These are phyloP conservation scores for Aspergillus fructus DNA, from an alignment of 2,329 filamentous ascomycete species.

Conservation along the genomic window DNA sequence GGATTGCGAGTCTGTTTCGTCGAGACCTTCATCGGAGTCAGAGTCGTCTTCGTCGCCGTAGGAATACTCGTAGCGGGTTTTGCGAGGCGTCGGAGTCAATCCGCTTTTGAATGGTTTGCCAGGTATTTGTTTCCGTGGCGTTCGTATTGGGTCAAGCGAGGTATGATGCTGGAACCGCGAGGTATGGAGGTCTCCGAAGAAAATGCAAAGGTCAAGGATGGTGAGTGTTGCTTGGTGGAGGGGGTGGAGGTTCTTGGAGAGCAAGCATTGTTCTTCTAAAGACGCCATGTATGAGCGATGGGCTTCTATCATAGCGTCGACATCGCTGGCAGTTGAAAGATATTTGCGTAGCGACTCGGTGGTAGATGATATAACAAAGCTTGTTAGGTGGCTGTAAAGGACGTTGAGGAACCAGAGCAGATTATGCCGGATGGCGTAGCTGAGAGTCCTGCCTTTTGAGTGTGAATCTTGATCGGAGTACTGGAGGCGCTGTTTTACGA, in stretches of 20 bases:
- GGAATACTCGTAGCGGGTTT: conserved; percentile 28
- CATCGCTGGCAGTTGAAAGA: conserved; percentile 64
- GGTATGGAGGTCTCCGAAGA: conserved; percentile 62
- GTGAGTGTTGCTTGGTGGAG: conserved; percentile 73
- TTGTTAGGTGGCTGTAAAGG: conserved; percentile 73
- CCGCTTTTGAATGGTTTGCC: conserved; percentile 31
- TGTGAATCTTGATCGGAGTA: conserved; percentile 20
- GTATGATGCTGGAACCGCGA: conserved; percentile 34
- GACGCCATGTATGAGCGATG: conserved; percentile 65
- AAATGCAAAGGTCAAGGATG: conserved; percentile 71
- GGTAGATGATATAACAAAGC: conserved; percentile 66
- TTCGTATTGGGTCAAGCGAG: background rate
- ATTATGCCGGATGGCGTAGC: conserved; percentile 59
- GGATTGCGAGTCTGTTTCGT: conserved; percentile 26
- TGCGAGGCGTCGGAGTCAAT: conserved; percentile 28
- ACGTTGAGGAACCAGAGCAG: conserved; percentile 76
- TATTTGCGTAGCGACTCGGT: conserved; percentile 56
- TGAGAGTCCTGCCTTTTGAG: conserved; percentile 37
- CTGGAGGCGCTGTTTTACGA: conserved; percentile 54
- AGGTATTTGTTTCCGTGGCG: conserved; percentile 17
- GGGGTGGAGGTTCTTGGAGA: conserved; percentile 66
- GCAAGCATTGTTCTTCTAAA: conserved; percentile 67
- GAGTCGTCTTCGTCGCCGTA: conserved; percentile 22
- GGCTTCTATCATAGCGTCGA: conserved; percentile 75
- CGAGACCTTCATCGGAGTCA: conserved; percentile 25